phyloP scores from a whole-genome alignment of 164 flowering plant species.

The Paratinospora sagittata region DNA sequence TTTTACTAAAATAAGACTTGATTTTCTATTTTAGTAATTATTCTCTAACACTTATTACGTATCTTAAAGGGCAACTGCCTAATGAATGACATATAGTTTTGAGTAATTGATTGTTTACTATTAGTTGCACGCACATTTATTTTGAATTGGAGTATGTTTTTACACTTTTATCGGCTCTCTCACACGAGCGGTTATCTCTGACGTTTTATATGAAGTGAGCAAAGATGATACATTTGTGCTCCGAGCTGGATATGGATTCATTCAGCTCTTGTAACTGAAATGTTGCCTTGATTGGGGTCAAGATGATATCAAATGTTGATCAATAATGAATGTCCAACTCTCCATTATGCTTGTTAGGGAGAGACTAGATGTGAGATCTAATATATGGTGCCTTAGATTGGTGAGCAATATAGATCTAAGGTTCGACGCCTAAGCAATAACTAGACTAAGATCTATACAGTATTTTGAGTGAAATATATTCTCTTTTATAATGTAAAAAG shows the following conservation, averaged over 20 bases:
- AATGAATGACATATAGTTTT: background rate
- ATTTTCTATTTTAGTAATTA: too few relatives aligned
- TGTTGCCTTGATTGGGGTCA: too few relatives aligned
- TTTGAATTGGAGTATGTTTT: background rate
- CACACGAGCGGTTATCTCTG: too few relatives aligned
- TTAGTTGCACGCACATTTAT: background rate
- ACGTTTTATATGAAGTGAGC: too few relatives aligned
- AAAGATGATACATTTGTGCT: background rate
- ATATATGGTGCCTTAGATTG: background rate
- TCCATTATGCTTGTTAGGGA: background rate
- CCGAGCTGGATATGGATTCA: background rate
- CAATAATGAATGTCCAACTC: background rate
- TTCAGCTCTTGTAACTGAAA: too few relatives aligned
- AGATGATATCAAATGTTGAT: too few relatives aligned
- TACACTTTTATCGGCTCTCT: background rate
- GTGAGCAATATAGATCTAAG: background rate
- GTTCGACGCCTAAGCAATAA: background rate
- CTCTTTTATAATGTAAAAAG: background rate
- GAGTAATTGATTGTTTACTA: too few relatives aligned
- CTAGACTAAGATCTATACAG: background rate
- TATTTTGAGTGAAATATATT: background rate
- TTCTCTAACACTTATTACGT: too few relatives aligned
- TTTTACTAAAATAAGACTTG: too few relatives aligned
- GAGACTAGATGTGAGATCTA: background rate
- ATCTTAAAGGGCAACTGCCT: too few relatives aligned